Percentiles rank a stretch among this genome's conserved stretches.
phyloP scores from a whole-genome alignment of 2,329 filamentous ascomycete genomes.

The Sphaerulina populicola region DNA sequence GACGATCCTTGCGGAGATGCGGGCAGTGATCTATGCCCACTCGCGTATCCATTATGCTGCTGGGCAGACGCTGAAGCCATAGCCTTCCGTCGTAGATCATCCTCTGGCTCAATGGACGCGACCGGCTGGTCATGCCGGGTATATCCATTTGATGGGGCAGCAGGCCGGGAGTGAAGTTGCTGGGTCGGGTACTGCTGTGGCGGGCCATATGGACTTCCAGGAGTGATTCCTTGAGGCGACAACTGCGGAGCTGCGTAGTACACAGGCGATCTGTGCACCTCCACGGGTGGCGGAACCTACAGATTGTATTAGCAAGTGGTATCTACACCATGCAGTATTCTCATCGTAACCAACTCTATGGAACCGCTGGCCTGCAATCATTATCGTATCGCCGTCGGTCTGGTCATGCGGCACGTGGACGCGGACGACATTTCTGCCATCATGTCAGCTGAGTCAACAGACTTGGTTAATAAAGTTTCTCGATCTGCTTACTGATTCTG shows the following conservation, averaged over 20 bases:
- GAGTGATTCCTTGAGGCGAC: slow-evolving; percentile 4
- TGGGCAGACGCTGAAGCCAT: slow-evolving; percentile 10
- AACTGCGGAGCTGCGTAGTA: slow-evolving; percentile 5
- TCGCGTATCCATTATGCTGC: neutral
- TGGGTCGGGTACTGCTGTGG: neutral
- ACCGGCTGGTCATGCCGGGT: slow-evolving; percentile 18
- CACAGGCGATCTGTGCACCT: slow-evolving; percentile 4
- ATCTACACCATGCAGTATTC: neutral
- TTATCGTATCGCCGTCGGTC: slow-evolving; percentile 9
- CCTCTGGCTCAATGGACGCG: slow-evolving; percentile 22
- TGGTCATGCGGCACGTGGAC: slow-evolving; percentile 14
- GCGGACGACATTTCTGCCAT: slow-evolving; percentile 12
- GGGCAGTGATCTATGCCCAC: slow-evolving; percentile 9
- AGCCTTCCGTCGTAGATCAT: slow-evolving; percentile 14
- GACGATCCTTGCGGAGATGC: slow-evolving; percentile 10
- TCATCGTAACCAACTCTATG: slow-evolving; percentile 7
- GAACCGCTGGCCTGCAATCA: slow-evolving; percentile 14
- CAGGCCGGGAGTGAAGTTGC: slow-evolving; percentile 3
- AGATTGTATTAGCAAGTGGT: neutral
- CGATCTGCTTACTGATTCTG: slow-evolving; percentile 8
- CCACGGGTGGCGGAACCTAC: slow-evolving; percentile 6
- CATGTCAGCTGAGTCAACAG: slow-evolving; percentile 1
- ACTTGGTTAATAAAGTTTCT: neutral
- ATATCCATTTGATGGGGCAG: slow-evolving; percentile 2
- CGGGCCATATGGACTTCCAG: neutral